phyloP scores from a whole-genome alignment of 2,329 filamentous ascomycete genomes.

The Nemania serpens region DNA sequence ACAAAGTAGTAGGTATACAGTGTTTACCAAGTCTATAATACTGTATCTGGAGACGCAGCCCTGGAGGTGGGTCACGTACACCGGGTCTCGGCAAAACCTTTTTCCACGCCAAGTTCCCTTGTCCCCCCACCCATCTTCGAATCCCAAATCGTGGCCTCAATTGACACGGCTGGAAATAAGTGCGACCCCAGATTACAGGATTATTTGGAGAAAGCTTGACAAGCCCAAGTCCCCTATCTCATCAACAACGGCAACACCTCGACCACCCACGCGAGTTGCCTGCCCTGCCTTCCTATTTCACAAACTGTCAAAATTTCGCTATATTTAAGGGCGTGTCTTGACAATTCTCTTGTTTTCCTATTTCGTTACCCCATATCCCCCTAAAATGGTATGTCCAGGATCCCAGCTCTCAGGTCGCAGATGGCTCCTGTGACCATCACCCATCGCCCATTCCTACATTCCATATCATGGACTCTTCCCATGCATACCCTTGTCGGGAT shows the following conservation, averaged over 20 bases:
- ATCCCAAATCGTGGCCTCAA: constrained; percentile 47
- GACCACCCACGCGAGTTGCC: constrained; percentile 3
- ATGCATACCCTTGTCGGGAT: background rate
- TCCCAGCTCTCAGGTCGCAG: constrained; percentile 17
- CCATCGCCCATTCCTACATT: background rate
- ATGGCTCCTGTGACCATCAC: constrained; percentile 10
- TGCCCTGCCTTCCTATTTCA: constrained; percentile 18
- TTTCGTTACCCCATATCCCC: background rate
- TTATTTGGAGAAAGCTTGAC: constrained; percentile 39
- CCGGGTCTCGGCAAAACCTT: constrained; percentile 29
- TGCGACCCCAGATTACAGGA: constrained; percentile 42
- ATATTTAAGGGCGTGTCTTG: constrained; percentile 4
- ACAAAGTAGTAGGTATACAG: too few species aligned
- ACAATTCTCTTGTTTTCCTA: background rate
- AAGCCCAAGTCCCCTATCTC: constrained; percentile 30
- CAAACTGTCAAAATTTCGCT: constrained; percentile 43
- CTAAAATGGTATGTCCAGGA: constrained; percentile 26
- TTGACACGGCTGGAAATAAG: constrained; percentile 30
- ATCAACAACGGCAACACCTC: too few species aligned
- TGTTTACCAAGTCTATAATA: too few species aligned
- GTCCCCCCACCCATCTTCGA: constrained; percentile 12
- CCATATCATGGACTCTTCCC: background rate
- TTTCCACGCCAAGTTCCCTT: constrained; percentile 11
- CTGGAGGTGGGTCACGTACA: too few species aligned
- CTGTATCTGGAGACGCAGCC: too few species aligned